Percentiles rank a stretch among this genome's conserved stretches.
phyloP scores from a whole-genome alignment of 1,284 basidiomycete species.

The Ceratobasidium sp. region DNA sequence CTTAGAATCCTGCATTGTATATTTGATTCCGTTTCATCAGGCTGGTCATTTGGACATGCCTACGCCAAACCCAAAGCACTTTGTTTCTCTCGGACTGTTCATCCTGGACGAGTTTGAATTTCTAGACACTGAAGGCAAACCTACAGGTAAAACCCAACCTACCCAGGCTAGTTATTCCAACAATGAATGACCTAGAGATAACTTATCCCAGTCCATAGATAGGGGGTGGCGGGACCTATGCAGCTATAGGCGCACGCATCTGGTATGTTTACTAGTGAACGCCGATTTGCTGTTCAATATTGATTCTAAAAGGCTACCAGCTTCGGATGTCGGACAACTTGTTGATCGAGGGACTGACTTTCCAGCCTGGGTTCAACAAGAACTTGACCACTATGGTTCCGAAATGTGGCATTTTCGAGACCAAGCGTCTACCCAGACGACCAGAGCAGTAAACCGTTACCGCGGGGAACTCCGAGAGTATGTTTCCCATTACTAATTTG shows the following conservation, averaged over 20 bases:
- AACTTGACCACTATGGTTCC: slow-evolving; percentile 69
- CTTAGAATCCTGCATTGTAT: too few relatives aligned
- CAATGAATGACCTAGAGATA: background rate
- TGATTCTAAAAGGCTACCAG: slow-evolving; percentile 62
- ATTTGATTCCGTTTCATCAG: background rate
- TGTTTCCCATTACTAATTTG: slow-evolving; percentile 37
- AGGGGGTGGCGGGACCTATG: slow-evolving; percentile 82
- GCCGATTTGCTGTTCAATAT: slow-evolving; percentile 42
- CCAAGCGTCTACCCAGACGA: slow-evolving; percentile 61
- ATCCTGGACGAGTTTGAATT: slow-evolving; percentile 85
- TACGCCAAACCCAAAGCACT: background rate
- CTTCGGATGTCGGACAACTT: slow-evolving; percentile 76
- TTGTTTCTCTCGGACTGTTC: slow-evolving; percentile 71
- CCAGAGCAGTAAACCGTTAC: slow-evolving; percentile 83
- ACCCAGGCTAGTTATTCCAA: slow-evolving; percentile 29
- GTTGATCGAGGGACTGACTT: slow-evolving; percentile 86
- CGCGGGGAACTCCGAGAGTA: slow-evolving; percentile 75
- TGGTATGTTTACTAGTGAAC: slow-evolving; percentile 57
- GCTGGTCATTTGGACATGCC: background rate
- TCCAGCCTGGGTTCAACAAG: slow-evolving; percentile 62
- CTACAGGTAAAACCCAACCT: slow-evolving; percentile 53
- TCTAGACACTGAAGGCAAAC: slow-evolving; percentile 61
- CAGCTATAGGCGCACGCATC: slow-evolving; percentile 75
- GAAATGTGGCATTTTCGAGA: slow-evolving; percentile 84
- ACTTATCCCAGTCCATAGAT: slow-evolving; percentile 60